phyloP scores from a whole-genome alignment of 2,329 filamentous ascomycete genomes.

The Scedosporium dehoogii region DNA sequence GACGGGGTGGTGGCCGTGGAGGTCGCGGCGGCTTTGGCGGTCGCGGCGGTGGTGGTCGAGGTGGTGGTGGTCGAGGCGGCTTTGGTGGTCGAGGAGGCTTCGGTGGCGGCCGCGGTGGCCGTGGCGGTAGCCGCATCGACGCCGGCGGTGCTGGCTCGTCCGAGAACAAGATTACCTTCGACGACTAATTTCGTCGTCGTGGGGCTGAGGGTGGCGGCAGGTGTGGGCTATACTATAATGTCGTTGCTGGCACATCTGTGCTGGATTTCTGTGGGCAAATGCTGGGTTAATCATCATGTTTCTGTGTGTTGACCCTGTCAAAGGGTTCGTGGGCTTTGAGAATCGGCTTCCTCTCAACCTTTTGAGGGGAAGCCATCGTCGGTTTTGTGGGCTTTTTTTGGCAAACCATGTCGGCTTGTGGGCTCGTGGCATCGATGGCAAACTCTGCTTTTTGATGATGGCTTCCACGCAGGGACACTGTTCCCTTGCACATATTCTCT shows the following conservation, averaged over 20 bases:
- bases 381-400: slow-evolving; percentile 22
- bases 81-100: slow-evolving; percentile 31
- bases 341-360: slow-evolving; percentile 27
- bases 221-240: slow-evolving; percentile 24
- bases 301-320: slow-evolving; percentile 20
- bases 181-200: slow-evolving; percentile 18
- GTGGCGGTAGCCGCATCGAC: slow-evolving; percentile 22
- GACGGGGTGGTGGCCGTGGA: slow-evolving; percentile 32
- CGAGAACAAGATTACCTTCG: slow-evolving; percentile 64
- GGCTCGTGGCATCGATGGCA: slow-evolving; percentile 25
- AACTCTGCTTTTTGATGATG: neutral
- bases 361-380: slow-evolving; percentile 31
- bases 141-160: slow-evolving; percentile 40
- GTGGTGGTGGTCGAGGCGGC: slow-evolving; percentile 31
- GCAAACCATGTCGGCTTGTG: slow-evolving; percentile 21
- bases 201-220: slow-evolving; percentile 17
- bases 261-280: slow-evolving; percentile 32
- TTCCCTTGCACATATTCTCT: slow-evolving; percentile 11
- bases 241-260: slow-evolving; percentile 32
- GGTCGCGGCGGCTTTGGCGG: slow-evolving; percentile 38
- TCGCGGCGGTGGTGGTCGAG: slow-evolving; percentile 42
- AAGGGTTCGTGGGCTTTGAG: slow-evolving; percentile 41
- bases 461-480: slow-evolving; percentile 4
- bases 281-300: slow-evolving; percentile 35
- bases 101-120: slow-evolving; percentile 38